phyloP scores from a whole-genome alignment of 805 yeast species.

The Spathaspora passalidarum region DNA sequence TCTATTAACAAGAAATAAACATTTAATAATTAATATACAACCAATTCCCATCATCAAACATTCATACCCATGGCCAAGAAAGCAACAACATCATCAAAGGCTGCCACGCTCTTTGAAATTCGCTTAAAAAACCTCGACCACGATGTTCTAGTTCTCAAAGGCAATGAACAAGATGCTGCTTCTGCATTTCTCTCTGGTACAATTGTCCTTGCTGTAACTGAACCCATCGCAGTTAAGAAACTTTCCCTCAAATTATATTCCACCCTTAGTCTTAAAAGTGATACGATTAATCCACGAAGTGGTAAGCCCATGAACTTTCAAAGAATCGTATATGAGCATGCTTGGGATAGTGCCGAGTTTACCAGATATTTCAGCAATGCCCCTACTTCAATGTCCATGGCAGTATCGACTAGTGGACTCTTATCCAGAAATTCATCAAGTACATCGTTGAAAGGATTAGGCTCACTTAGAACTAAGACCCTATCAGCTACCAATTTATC shows the following conservation, averaged over 20 bases:
- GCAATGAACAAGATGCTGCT: conserved; percentile 72
- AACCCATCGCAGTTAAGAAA: conserved; percentile 67
- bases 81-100: conserved; percentile 14
- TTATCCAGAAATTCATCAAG: conserved; percentile 41
- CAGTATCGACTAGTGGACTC: conserved; percentile 16
- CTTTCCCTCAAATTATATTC: conserved; percentile 65
- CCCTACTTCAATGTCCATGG: conserved; percentile 7
- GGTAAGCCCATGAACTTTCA: conserved; percentile 50
- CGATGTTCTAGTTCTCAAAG: conserved; percentile 79
- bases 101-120: conserved; percentile 41
- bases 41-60: background rate
- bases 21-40: no score
- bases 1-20: no score
- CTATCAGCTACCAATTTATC: conserved; percentile 13
- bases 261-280: conserved; percentile 59
- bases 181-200: conserved; percentile 75
- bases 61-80: background rate
- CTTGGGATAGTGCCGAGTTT: conserved; percentile 70
- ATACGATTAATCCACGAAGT: conserved; percentile 30
- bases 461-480: conserved; percentile 1
- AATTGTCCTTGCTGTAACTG: conserved; percentile 71
- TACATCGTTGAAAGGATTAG: conserved; percentile 33
- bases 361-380: conserved; percentile 35
- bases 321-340: conserved; percentile 67
- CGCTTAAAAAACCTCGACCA: conserved; percentile 66